Percentiles rank a stretch among this genome's conserved stretches.
Evolutionary conservation across 768 basidiomycete species (phyloP).

Genomic region (Serendipita indica): DNA sequence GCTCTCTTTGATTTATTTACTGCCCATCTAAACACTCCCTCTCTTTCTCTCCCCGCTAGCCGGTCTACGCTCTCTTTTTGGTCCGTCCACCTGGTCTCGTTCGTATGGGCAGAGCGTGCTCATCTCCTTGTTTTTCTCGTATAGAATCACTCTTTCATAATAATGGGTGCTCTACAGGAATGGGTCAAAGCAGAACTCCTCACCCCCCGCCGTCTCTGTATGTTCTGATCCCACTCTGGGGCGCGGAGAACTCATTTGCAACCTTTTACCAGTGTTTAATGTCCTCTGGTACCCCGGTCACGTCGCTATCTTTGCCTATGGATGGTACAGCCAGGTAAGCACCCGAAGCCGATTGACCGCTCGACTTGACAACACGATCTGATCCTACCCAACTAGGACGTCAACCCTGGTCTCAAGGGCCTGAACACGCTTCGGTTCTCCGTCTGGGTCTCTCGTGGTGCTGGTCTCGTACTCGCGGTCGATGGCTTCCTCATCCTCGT

Average conservation of each 20-base stretch:
- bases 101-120: not conserved
- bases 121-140: not conserved
- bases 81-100: not conserved
- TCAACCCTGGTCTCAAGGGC: constrained; percentile 47
- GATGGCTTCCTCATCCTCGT: constrained; percentile 76
- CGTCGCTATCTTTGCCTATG: constrained; percentile 57
- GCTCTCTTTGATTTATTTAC: constrained; percentile 11
- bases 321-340: constrained; percentile 74
- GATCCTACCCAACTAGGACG: constrained; percentile 28
- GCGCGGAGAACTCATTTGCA: not conserved
- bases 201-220: constrained; percentile 37
- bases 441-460: constrained; percentile 83
- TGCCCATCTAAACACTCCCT: constrained; percentile 4
- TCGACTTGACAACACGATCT: not conserved
- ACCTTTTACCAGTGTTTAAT: constrained; percentile 13
- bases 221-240: not conserved
- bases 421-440: constrained; percentile 71
- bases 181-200: constrained; percentile 67
- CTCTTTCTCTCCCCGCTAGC: constrained; percentile 2
- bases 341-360: not conserved
- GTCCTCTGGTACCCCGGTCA: constrained; percentile 66
- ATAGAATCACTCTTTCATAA: constrained; percentile 10
- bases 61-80: constrained; percentile 10
- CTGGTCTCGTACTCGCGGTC: constrained; percentile 78
- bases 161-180: constrained; percentile 38